Evolutionary conservation across 2,329 filamentous ascomycete species (phyloP).

Genomic region (Thelonectria rubi): DNA sequence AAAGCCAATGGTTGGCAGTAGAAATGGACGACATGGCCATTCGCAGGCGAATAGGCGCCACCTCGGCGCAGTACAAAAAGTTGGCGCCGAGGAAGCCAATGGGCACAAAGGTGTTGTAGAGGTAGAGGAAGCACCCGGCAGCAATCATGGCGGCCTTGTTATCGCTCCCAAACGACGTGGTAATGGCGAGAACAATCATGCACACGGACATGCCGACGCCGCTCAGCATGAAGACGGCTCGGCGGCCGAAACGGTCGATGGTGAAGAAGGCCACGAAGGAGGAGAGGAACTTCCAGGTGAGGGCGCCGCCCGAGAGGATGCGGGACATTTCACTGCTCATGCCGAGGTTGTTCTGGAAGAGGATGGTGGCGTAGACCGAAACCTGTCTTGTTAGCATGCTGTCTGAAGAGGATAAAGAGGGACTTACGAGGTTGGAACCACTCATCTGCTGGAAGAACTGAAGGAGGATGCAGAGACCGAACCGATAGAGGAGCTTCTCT

Average conservation of each 20-base stretch:
- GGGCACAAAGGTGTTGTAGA: conserved; percentile 73
- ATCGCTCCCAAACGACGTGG: conserved; percentile 25
- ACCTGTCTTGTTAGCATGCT: conserved; percentile 28
- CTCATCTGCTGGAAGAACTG: conserved; percentile 42
- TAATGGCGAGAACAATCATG: conserved; percentile 35
- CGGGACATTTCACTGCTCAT: conserved; percentile 33
- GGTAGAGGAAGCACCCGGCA: conserved; percentile 62
- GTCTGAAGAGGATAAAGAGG: neutral
- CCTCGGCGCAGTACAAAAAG: conserved; percentile 64
- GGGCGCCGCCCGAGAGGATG: conserved; percentile 36
- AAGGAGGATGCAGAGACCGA: conserved; percentile 41
- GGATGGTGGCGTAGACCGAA: conserved; percentile 39
- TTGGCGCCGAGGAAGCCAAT: conserved; percentile 70
- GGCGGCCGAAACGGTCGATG: conserved; percentile 39
- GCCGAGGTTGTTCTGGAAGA: conserved; percentile 37
- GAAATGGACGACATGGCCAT: conserved; percentile 60
- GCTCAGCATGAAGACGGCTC: conserved; percentile 33
- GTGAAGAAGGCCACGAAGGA: conserved; percentile 38
- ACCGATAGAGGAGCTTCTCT: conserved; percentile 59
- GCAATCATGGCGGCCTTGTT: conserved; percentile 32
- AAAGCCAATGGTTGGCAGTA: conserved; percentile 50
- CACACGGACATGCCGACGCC: conserved; percentile 34
- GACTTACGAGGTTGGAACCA: neutral
- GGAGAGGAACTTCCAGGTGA: conserved; percentile 45
- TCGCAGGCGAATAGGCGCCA: conserved; percentile 57